A percentile compares a stretch with the other conserved stretches of the same genome.
Evolutionary conservation across 2,329 filamentous ascomycete species (phyloP).

Genomic region (Biscogniauxia mediterranea): DNA sequence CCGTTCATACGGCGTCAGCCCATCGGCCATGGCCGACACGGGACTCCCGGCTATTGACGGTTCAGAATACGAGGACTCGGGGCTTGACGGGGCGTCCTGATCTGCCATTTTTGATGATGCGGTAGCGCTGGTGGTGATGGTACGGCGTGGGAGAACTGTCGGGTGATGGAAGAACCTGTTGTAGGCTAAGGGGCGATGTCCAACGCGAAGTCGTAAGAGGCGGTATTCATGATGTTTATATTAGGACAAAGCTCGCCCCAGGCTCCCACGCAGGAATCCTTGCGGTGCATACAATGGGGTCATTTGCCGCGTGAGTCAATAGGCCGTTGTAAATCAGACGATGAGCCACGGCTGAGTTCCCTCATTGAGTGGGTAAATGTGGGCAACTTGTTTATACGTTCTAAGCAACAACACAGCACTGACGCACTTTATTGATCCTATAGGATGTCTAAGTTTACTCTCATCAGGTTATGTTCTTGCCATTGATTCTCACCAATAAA

Average conservation of each 20-base stretch:
- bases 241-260: background rate
- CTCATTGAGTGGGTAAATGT: background rate
- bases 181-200: too few relatives aligned
- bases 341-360: background rate
- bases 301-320: background rate
- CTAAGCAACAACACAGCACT: background rate
- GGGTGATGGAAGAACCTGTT: too few relatives aligned
- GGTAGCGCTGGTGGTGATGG: too few relatives aligned
- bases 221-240: too few relatives aligned
- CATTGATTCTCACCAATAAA: too few relatives aligned
- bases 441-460: background rate
- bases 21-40: background rate
- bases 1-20: background rate
- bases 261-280: background rate
- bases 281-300: background rate
- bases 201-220: background rate
- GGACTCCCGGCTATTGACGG: too few relatives aligned
- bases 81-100: too few relatives aligned
- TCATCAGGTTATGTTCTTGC: too few relatives aligned
- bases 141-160: too few relatives aligned
- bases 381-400: background rate
- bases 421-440: background rate
- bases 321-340: background rate
- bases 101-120: too few relatives aligned
- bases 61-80: background rate